phyloP scores from a whole-genome alignment of 345 rosid genomes.

The Aegle marmelos region DNA sequence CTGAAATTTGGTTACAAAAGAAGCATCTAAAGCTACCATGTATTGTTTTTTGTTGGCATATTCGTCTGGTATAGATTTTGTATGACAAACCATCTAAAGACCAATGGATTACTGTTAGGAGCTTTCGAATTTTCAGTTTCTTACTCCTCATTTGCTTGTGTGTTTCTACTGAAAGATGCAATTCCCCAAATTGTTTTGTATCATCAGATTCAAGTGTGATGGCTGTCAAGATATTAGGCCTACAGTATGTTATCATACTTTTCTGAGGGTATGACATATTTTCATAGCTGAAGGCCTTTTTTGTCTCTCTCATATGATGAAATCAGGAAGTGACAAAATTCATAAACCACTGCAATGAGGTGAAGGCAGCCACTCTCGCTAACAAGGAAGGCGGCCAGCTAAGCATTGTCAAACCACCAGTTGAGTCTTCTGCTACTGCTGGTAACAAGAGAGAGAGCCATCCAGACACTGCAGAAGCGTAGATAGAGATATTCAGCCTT shows the following conservation, averaged over 20 bases:
- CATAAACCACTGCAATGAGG: slow-evolving; percentile 84
- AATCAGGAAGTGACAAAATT: slow-evolving; percentile 79
- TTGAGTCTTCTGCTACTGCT: slow-evolving; percentile 34
- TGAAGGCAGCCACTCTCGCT: slow-evolving; percentile 75
- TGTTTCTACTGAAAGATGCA: not conserved
- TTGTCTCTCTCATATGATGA: not conserved
- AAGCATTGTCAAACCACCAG: slow-evolving; percentile 47
- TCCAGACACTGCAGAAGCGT: slow-evolving; percentile 3
- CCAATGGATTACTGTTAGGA: not conserved
- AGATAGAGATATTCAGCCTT: not conserved
- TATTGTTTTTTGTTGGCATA: no score
- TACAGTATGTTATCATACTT: not conserved
- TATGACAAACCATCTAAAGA: not conserved
- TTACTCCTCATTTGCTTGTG: not conserved
- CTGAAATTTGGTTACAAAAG: not conserved
- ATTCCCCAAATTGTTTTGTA: not conserved
- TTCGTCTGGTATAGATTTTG: not conserved
- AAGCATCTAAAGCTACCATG: not conserved
- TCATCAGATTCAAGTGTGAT: not conserved
- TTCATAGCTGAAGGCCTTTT: not conserved
- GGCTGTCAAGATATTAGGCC: not conserved
- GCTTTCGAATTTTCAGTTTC: not conserved
- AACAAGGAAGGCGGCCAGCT: slow-evolving; percentile 81
- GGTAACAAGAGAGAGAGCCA: slow-evolving; percentile 30
- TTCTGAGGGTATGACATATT: not conserved